phyloP scores from a whole-genome alignment of 1,139 yeast species.

The Suhomyces maxii region DNA sequence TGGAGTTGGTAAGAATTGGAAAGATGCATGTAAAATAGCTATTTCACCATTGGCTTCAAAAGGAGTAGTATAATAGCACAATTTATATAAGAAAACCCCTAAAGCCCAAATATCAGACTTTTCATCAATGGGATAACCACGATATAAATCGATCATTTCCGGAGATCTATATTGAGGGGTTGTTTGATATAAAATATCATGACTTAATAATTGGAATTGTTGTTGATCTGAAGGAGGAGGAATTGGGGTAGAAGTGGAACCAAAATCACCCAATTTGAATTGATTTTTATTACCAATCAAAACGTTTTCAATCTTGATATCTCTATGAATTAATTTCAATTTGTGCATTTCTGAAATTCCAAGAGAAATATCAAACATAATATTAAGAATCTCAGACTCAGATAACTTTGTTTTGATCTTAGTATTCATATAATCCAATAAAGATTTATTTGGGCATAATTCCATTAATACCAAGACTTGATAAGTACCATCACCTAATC shows the following conservation, averaged over 20 bases:
- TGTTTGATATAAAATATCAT: conserved; percentile 71
- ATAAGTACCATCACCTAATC: conserved; percentile 55
- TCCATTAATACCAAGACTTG: conserved; percentile 81
- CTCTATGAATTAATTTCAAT: conserved; percentile 64
- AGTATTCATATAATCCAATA: conserved; percentile 73
- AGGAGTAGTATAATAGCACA: conserved; percentile 80
- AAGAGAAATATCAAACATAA: conserved; percentile 64
- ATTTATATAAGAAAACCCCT: conserved; percentile 73
- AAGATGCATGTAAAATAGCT: conserved; percentile 69
- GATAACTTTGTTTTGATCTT: conserved; percentile 62
- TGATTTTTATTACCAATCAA: conserved; percentile 55
- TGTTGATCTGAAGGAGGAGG: conserved; percentile 66
- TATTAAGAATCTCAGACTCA: conserved; percentile 62
- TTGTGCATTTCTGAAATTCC: conserved; percentile 77
- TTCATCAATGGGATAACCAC: conserved; percentile 69
- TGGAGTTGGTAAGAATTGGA: conserved; percentile 58
- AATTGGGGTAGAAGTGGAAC: conserved; percentile 63
- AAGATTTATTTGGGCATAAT: conserved; percentile 68
- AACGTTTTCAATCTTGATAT: conserved; percentile 78
- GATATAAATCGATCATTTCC: conserved; percentile 74
- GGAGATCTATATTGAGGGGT: conserved; percentile 85
- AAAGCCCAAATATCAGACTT: conserved; percentile 84
- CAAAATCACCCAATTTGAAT: conserved; percentile 76
- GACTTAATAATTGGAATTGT: conserved; percentile 58
- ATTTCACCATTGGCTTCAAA: conserved; percentile 74